Evolutionary conservation across 2,329 filamentous ascomycete genomes (phyloP).

Genomic region (Emmonsiellopsis sp.): DNA sequence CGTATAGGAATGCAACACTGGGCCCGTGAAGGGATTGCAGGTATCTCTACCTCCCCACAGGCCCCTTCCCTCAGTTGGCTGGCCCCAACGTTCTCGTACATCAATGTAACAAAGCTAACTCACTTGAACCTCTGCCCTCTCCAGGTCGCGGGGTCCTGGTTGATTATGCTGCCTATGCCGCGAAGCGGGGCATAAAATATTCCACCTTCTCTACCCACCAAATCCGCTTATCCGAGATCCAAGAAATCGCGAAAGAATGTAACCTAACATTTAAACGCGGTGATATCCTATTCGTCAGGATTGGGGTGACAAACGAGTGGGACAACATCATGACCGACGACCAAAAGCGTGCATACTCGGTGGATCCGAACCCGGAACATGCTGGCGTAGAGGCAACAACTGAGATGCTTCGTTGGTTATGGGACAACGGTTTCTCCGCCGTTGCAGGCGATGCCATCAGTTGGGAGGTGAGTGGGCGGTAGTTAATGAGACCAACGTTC

Average conservation of each 20-base stretch:
- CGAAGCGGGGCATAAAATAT: constrained; percentile 30
- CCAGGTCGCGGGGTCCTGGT: constrained; percentile 42
- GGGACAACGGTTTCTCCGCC: constrained; percentile 48
- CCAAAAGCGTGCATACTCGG: constrained; percentile 21
- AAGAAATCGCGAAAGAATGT: constrained; percentile 31
- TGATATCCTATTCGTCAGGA: constrained; percentile 43
- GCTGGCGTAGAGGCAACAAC: constrained; percentile 42
- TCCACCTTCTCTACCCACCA: constrained; percentile 33
- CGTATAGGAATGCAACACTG: constrained; percentile 43
- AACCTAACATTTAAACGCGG: constrained; percentile 38
- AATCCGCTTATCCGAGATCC: constrained; percentile 26
- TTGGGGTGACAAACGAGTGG: constrained; percentile 33
- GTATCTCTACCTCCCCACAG: constrained; percentile 11
- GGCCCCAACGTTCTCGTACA: not conserved
- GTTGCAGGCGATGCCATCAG: constrained; percentile 49
- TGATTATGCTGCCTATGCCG: constrained; percentile 41
- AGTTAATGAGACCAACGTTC: not conserved
- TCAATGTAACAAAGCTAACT: not conserved
- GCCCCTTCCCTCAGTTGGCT: not conserved
- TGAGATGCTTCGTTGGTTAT: constrained; percentile 48
- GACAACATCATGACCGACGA: constrained; percentile 27
- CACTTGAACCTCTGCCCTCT: constrained; percentile 1
- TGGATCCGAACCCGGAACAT: constrained; percentile 32
- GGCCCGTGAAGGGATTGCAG: constrained; percentile 39
- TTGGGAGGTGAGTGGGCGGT: constrained; percentile 37